A percentile compares a stretch with the other conserved stretches of the same genome.
phyloP scores from a whole-genome alignment of 2,329 filamentous ascomycete species.

The Beauveria brongniartii region DNA sequence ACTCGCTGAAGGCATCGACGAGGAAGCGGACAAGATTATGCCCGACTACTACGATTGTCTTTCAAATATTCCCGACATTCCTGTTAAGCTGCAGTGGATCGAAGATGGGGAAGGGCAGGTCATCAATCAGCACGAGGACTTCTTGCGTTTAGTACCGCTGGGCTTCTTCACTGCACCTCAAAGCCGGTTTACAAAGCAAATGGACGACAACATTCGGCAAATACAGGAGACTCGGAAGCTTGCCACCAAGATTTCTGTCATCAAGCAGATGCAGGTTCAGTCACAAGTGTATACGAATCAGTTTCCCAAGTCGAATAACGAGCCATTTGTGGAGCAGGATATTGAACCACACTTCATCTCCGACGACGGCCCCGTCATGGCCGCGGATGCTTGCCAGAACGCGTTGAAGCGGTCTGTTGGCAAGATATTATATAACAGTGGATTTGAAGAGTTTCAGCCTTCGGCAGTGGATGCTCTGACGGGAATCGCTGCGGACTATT shows the following conservation, averaged over 20 bases:
- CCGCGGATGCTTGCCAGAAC: slow-evolving; percentile 70
- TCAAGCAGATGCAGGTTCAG: slow-evolving; percentile 99
- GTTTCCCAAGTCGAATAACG: slow-evolving; percentile 90
- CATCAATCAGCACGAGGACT: slow-evolving; percentile 81
- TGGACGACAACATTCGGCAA: slow-evolving; percentile 86
- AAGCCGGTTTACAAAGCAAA: slow-evolving; percentile 65
- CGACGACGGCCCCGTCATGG: slow-evolving; percentile 82
- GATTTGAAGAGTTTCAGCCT: slow-evolving; percentile 95
- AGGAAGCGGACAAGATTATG: slow-evolving; percentile 72
- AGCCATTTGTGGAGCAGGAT: slow-evolving; percentile 81
- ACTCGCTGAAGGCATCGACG: slow-evolving; percentile 90
- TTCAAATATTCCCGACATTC: slow-evolving; percentile 77
- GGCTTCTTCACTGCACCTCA: slow-evolving; percentile 69
- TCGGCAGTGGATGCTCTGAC: slow-evolving; percentile 87
- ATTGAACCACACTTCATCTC: slow-evolving; percentile 83
- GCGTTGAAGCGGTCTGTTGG: slow-evolving; percentile 85
- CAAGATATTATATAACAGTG: slow-evolving; percentile 91
- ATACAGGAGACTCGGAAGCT: slow-evolving; percentile 96
- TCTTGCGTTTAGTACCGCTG: slow-evolving; percentile 65
- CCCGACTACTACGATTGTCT: slow-evolving; percentile 93
- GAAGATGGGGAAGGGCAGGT: slow-evolving; percentile 86
- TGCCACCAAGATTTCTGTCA: slow-evolving; percentile 91
- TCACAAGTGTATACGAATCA: slow-evolving; percentile 97
- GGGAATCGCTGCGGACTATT: slow-evolving; percentile 83
- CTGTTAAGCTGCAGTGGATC: slow-evolving; percentile 71